These are phyloP conservation scores for Ciborinia camelliae DNA, from an alignment of 2,329 filamentous ascomycete species.

Conservation along the genomic window DNA sequence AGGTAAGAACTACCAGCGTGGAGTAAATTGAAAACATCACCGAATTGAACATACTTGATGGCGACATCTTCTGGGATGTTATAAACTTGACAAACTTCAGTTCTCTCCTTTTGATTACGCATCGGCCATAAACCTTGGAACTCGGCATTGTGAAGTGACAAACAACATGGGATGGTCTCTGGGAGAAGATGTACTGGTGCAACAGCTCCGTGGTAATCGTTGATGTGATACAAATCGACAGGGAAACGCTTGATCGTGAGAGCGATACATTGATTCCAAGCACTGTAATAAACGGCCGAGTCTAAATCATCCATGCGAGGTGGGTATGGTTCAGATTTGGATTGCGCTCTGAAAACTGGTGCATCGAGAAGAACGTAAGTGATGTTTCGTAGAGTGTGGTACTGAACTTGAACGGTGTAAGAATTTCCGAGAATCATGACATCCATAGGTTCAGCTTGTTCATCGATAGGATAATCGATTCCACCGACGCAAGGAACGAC, in stretches of 20 bases:
- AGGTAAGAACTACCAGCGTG: constrained; percentile 62
- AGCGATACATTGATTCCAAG: constrained; percentile 69
- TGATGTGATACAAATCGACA: constrained; percentile 63
- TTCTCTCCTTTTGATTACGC: constrained; percentile 56
- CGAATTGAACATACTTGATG: constrained; percentile 61
- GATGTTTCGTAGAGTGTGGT: constrained; percentile 61
- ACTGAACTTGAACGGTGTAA: constrained; percentile 62
- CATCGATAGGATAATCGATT: constrained; percentile 60
- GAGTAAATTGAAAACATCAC: constrained; percentile 65
- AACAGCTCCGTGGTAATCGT: constrained; percentile 61
- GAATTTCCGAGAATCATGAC: constrained; percentile 58
- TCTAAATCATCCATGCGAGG: constrained; percentile 67
- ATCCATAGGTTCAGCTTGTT: constrained; percentile 56
- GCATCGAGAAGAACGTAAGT: constrained; percentile 63
- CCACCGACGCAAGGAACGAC: constrained; percentile 61
- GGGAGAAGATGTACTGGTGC: constrained; percentile 64
- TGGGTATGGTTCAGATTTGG: constrained; percentile 61
- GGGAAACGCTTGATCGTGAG: constrained; percentile 60
- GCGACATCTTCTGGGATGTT: constrained; percentile 57
- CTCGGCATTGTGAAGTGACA: constrained; percentile 67
- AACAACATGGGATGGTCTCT: constrained; percentile 54
- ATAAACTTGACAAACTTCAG: constrained; percentile 63
- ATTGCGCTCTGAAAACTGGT: constrained; percentile 59
- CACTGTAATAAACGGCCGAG: constrained; percentile 65
- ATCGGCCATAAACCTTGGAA: constrained; percentile 69